phyloP scores from a whole-genome alignment of 805 yeast genomes.

The Alloascoidea africana region DNA sequence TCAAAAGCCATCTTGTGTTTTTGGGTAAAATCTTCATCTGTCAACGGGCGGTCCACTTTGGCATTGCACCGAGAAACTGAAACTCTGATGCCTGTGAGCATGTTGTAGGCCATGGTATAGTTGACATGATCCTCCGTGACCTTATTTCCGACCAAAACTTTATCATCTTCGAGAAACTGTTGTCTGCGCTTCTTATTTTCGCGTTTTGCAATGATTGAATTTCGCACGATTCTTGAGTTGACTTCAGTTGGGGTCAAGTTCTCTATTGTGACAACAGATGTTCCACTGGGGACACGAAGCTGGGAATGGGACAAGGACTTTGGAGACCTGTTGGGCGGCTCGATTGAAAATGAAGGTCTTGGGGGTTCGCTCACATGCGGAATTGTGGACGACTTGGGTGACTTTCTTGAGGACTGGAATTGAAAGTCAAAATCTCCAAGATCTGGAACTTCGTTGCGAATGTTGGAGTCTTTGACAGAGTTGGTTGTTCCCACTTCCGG shows the following conservation, averaged over 20 bases:
- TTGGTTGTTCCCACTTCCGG: too few relatives aligned
- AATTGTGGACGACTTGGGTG: too few relatives aligned
- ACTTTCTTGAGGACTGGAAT: too few relatives aligned
- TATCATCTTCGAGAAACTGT: conserved; percentile 19
- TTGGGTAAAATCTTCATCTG: conserved; percentile 52
- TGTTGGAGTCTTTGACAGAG: too few relatives aligned
- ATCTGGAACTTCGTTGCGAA: too few relatives aligned
- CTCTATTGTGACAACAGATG: background rate
- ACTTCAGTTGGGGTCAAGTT: background rate
- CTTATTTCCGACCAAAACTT: conserved; percentile 60
- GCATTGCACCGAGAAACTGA: conserved; percentile 83
- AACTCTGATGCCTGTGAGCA: conserved; percentile 93
- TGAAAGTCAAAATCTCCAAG: too few relatives aligned
- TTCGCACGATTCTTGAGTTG: too few relatives aligned
- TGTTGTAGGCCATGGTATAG: conserved; percentile 87
- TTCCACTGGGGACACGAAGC: too few relatives aligned
- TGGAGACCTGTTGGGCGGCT: too few relatives aligned
- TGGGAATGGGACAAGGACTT: too few relatives aligned
- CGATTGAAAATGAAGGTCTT: too few relatives aligned
- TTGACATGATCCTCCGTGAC: conserved; percentile 90
- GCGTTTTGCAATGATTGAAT: conserved; percentile 16
- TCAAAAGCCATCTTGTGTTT: conserved; percentile 79
- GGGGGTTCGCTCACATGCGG: too few relatives aligned
- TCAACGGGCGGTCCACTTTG: conserved; percentile 62
- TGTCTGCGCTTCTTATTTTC: conserved; percentile 13